phyloP scores from a whole-genome alignment of 2,329 filamentous ascomycete genomes.

The Mycogone perniciosa region DNA sequence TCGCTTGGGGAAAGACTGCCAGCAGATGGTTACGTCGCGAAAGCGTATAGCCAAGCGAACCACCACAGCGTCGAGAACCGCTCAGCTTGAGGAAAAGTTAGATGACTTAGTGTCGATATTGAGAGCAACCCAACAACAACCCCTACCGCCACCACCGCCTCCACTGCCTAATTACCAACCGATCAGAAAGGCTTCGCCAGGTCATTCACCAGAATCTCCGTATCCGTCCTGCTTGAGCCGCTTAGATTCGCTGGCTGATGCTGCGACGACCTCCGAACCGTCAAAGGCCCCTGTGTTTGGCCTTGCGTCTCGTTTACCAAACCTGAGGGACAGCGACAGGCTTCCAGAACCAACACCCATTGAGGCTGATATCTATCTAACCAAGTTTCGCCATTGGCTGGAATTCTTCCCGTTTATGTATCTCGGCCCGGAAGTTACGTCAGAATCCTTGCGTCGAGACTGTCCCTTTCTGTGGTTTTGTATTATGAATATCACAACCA shows the following conservation, averaged over 20 bases:
- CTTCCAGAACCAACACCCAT: slow-evolving; percentile 25
- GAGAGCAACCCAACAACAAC: slow-evolving; percentile 24
- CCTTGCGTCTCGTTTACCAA: neutral
- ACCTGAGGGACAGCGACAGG: slow-evolving; percentile 16
- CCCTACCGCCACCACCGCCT: slow-evolving; percentile 9
- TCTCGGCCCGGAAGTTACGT: slow-evolving; percentile 31
- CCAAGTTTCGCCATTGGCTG: slow-evolving; percentile 37
- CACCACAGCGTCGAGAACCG: slow-evolving; percentile 31
- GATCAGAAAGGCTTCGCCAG: neutral
- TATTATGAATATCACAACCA: slow-evolving; percentile 41
- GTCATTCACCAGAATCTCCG: neutral
- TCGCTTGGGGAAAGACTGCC: slow-evolving; percentile 42
- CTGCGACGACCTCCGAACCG: slow-evolving; percentile 26
- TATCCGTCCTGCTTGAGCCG: slow-evolving; percentile 21
- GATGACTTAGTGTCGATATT: slow-evolving; percentile 43
- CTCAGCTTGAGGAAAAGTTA: slow-evolving; percentile 45
- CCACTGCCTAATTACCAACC: neutral
- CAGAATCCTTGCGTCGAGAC: slow-evolving; percentile 32
- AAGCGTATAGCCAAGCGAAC: slow-evolving; percentile 31
- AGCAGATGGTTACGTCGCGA: slow-evolving; percentile 36
- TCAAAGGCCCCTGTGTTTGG: neutral
- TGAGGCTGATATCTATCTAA: slow-evolving; percentile 35
- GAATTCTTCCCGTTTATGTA: slow-evolving; percentile 40
- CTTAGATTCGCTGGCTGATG: slow-evolving; percentile 32
- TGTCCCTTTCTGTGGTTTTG: slow-evolving; percentile 45